Conservation (phyloP, 2,329 filamentous ascomycete species). For the Diplodia sapinea region DNA sequence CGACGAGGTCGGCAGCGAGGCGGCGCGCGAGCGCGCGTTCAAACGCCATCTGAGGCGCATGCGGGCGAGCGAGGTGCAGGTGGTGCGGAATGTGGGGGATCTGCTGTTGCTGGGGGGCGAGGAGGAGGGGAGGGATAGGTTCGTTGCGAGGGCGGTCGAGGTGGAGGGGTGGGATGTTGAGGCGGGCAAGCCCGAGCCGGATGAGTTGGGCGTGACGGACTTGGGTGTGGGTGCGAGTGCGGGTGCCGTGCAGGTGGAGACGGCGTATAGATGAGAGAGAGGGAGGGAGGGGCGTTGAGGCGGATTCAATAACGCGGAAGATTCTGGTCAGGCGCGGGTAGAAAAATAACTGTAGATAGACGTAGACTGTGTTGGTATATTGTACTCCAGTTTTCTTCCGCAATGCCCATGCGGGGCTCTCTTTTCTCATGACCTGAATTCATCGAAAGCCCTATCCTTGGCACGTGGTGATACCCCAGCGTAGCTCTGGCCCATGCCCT, state of each 20-base stretch:
- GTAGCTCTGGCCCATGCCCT: neutral
- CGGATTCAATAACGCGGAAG: neutral
- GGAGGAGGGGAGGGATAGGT: constrained; percentile 67
- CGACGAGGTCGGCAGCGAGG: constrained; percentile 42
- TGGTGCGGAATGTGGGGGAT: constrained; percentile 75
- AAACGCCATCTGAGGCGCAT: constrained; percentile 68
- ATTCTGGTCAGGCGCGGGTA: neutral
- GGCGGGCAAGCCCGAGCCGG: constrained; percentile 34
- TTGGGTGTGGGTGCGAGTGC: constrained; percentile 36
- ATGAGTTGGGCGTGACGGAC: constrained; percentile 39
- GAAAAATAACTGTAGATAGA: neutral
- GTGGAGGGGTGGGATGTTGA: constrained; percentile 32
- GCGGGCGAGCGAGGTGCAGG: constrained; percentile 85
- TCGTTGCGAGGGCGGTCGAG: constrained; percentile 55
- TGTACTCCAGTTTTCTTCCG: neutral
- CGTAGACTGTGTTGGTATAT: neutral
- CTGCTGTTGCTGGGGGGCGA: constrained; percentile 70
- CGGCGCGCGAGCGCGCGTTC: constrained; percentile 59
- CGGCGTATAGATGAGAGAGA: neutral
- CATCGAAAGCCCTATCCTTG: neutral
- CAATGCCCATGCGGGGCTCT: too few species aligned
- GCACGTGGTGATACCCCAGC: neutral
- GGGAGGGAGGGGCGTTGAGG: neutral
- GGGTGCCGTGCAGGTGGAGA: constrained; percentile 29
- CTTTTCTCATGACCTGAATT: neutral